Conservation (phyloP, 1,284 basidiomycete genomes). For the Porodaedalea pini region DNA sequence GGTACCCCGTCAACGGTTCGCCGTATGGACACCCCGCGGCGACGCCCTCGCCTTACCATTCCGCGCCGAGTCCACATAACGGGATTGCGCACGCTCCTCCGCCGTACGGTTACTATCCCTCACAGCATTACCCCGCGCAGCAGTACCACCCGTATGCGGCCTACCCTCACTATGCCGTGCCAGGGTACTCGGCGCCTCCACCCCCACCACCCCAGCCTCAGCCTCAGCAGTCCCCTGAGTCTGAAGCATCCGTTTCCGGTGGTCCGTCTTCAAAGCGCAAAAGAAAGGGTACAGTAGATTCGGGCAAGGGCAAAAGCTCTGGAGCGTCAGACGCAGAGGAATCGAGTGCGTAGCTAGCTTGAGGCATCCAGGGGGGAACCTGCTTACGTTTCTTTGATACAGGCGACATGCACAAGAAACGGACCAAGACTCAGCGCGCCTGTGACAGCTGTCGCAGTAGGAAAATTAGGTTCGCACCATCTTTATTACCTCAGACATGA, state of each 20-base stretch:
- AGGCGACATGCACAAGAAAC: slow-evolving; percentile 67
- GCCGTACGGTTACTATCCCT: slow-evolving; percentile 33
- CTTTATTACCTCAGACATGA: slow-evolving; percentile 27
- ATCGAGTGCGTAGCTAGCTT: slow-evolving; percentile 35
- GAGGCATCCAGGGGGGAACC: background rate
- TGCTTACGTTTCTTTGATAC: slow-evolving; percentile 24
- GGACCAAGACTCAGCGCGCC: slow-evolving; percentile 86
- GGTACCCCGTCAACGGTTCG: slow-evolving; percentile 55
- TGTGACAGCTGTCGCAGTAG: slow-evolving; percentile 90
- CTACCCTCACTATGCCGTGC: slow-evolving; percentile 55
- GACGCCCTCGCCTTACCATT: slow-evolving; percentile 34
- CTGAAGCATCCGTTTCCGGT: slow-evolving; percentile 22
- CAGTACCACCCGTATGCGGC: slow-evolving; percentile 48
- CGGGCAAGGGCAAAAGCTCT: slow-evolving; percentile 35
- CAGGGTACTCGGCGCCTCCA: slow-evolving; percentile 48
- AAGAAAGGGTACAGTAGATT: slow-evolving; percentile 48
- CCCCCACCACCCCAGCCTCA: slow-evolving; percentile 36
- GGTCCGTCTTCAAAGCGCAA: slow-evolving; percentile 56
- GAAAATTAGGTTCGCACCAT: slow-evolving; percentile 70
- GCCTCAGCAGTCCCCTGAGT: slow-evolving; percentile 33
- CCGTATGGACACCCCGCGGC: slow-evolving; percentile 43
- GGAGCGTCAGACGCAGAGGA: slow-evolving; percentile 56
- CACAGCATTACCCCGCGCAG: slow-evolving; percentile 39
- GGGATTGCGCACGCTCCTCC: slow-evolving; percentile 30
- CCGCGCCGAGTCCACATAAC: slow-evolving; percentile 39